Evolutionary conservation across 306 rosid genomes (phyloP).

Genomic region (Pyrus betulifolia): DNA sequence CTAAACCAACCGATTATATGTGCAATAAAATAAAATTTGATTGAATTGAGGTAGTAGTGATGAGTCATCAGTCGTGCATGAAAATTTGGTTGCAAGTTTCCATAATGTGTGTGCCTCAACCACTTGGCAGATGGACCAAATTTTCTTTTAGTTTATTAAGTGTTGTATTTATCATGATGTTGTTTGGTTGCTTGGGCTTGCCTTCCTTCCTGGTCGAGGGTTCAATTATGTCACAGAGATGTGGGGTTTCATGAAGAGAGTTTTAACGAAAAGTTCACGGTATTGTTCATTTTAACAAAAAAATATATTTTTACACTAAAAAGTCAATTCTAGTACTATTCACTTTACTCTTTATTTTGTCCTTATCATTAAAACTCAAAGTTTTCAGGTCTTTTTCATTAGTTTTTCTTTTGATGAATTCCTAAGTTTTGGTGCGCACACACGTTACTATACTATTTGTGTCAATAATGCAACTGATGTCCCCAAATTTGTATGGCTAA

Average conservation of each 20-base stretch:
- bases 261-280: too few relatives aligned
- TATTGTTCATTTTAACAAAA: too few relatives aligned
- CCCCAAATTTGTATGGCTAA: background rate
- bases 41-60: background rate
- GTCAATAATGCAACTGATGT: background rate
- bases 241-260: background rate
- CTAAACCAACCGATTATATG: background rate
- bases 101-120: constrained; percentile 42
- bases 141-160: background rate
- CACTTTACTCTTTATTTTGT: too few relatives aligned
- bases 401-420: too few relatives aligned
- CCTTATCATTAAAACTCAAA: too few relatives aligned
- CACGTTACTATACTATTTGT: background rate
- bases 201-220: background rate
- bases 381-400: too few relatives aligned
- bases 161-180: background rate
- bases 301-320: too few relatives aligned
- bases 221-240: constrained; percentile 10
- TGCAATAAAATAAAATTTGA: background rate
- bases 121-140: constrained; percentile 33
- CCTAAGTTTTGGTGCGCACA: background rate
- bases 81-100: constrained; percentile 31
- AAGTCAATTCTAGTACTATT: too few relatives aligned
- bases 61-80: constrained; percentile 4
- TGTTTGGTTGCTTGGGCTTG: constrained; percentile 14